A percentile compares a stretch with the other conserved stretches of the same genome.
Conservation (phyloP, 257 asterid genomes). For the Lycium ferocissimum region DNA sequence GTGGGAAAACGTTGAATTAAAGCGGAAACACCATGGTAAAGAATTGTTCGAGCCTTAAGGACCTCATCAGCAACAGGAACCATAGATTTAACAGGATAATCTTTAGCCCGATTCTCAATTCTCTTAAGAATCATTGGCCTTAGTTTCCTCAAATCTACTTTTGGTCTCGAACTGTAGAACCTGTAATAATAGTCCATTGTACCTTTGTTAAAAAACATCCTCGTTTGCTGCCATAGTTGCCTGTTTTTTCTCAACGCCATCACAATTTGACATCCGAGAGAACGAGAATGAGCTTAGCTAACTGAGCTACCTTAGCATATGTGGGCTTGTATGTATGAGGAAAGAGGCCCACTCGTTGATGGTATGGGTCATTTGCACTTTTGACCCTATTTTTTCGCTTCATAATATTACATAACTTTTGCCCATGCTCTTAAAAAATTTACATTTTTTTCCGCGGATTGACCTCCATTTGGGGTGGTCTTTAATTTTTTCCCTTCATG, state of each 20-base stretch:
- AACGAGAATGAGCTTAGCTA: neutral
- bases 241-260: constrained; percentile 32
- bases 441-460: too few species aligned
- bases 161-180: constrained; percentile 30
- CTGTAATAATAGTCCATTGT: neutral
- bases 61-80: constrained; percentile 73
- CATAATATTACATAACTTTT: too few species aligned
- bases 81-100: constrained; percentile 63
- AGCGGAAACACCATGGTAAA: constrained; percentile 74
- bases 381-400: too few species aligned
- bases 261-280: neutral
- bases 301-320: too few species aligned
- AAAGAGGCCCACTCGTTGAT: too few species aligned
- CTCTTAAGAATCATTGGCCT: constrained; percentile 81
- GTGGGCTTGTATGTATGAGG: too few species aligned
- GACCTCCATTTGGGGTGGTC: too few species aligned
- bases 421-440: too few species aligned
- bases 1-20: constrained; percentile 68
- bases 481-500: too few species aligned
- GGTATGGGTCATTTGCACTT: too few species aligned
- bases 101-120: constrained; percentile 76
- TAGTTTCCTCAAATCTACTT: constrained; percentile 58
- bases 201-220: neutral
- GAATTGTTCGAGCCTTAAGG: constrained; percentile 57
- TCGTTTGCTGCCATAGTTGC: constrained; percentile 9